These are phyloP conservation scores for Colletotrichum trifolii DNA, from an alignment of 2,329 filamentous ascomycete species.

Conservation along the genomic window DNA sequence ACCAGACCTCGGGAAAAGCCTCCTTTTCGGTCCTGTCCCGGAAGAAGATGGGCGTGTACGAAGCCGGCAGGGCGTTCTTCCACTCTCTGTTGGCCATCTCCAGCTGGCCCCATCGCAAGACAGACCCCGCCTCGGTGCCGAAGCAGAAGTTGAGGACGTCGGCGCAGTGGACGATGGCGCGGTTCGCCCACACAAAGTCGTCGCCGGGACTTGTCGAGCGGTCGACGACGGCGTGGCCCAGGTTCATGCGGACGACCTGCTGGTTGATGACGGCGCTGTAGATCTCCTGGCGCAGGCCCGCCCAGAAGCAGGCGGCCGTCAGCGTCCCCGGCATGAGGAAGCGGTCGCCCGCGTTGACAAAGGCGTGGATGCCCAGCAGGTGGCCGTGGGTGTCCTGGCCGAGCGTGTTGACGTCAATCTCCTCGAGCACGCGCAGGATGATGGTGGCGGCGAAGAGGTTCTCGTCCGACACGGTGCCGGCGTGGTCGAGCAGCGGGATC, in stretches of 20 bases:
- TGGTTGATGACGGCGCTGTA: constrained; percentile 65
- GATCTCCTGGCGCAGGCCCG: constrained; percentile 69
- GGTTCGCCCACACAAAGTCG: constrained; percentile 70
- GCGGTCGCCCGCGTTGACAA: constrained; percentile 54
- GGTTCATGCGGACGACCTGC: constrained; percentile 59
- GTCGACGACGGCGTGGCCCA: constrained; percentile 61
- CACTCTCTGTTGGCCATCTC: constrained; percentile 37
- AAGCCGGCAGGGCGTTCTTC: constrained; percentile 35
- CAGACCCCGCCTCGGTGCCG: constrained; percentile 46
- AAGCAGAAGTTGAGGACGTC: constrained; percentile 74
- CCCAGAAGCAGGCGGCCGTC: constrained; percentile 67
- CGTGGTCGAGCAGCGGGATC: constrained; percentile 57
- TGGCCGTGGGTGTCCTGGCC: constrained; percentile 60
- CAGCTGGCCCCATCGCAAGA: constrained; percentile 35
- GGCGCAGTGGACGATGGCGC: constrained; percentile 71
- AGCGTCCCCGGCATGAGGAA: constrained; percentile 48
- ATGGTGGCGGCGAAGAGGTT: constrained; percentile 66
- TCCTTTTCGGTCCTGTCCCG: constrained; percentile 40
- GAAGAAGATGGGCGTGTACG: constrained; percentile 38
- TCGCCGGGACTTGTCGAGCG: constrained; percentile 58
- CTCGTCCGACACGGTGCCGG: constrained; percentile 56
- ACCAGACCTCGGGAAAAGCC: constrained; percentile 48
- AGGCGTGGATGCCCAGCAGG: constrained; percentile 57
- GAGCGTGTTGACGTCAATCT: constrained; percentile 56
- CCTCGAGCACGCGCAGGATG: constrained; percentile 67